These are phyloP conservation scores for Penicillium pulvis DNA, from an alignment of 495 filamentous ascomycete genomes.

Conservation along the genomic window DNA sequence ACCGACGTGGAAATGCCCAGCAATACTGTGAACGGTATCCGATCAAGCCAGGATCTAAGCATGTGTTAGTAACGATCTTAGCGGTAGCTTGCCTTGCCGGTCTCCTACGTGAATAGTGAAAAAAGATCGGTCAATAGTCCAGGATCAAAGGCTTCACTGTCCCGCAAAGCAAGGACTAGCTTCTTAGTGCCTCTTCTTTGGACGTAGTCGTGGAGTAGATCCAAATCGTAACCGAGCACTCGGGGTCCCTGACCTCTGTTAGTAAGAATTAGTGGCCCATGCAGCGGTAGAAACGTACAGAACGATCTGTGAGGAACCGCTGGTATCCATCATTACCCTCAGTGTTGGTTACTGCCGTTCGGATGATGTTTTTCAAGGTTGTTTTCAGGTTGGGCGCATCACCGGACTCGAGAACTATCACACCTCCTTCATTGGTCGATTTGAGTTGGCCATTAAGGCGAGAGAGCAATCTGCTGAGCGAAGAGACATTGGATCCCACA, in stretches of 20 bases:
- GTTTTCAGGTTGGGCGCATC: slow-evolving; percentile 84
- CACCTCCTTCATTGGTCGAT: slow-evolving; percentile 48
- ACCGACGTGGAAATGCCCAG: slow-evolving; percentile 91
- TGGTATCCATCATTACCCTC: slow-evolving; percentile 48
- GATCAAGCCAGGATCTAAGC: slow-evolving; percentile 76
- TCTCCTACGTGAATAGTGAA: slow-evolving; percentile 66
- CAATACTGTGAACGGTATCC: slow-evolving; percentile 86
- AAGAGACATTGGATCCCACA: slow-evolving; percentile 83
- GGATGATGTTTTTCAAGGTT: slow-evolving; percentile 79
- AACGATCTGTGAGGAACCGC: slow-evolving; percentile 49
- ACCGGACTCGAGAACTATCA: slow-evolving; percentile 73
- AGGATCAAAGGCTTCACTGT: slow-evolving; percentile 90
- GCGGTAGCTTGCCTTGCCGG: background rate
- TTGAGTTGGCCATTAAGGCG: slow-evolving; percentile 60
- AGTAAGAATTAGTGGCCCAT: slow-evolving; percentile 10
- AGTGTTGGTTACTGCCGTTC: slow-evolving; percentile 63
- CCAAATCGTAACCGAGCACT: slow-evolving; percentile 88
- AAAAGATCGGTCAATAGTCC: slow-evolving; percentile 77
- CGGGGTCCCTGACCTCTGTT: slow-evolving; percentile 56
- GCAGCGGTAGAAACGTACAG: slow-evolving; percentile 43
- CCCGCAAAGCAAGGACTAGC: slow-evolving; percentile 78
- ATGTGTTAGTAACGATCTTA: slow-evolving; percentile 20
- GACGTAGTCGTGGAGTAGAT: slow-evolving; percentile 71
- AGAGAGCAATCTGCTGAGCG: slow-evolving; percentile 68
- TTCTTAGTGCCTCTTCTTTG: slow-evolving; percentile 55